These are phyloP conservation scores for Cordia subcordata DNA, from an alignment of 257 asterid species.

Conservation along the genomic window DNA sequence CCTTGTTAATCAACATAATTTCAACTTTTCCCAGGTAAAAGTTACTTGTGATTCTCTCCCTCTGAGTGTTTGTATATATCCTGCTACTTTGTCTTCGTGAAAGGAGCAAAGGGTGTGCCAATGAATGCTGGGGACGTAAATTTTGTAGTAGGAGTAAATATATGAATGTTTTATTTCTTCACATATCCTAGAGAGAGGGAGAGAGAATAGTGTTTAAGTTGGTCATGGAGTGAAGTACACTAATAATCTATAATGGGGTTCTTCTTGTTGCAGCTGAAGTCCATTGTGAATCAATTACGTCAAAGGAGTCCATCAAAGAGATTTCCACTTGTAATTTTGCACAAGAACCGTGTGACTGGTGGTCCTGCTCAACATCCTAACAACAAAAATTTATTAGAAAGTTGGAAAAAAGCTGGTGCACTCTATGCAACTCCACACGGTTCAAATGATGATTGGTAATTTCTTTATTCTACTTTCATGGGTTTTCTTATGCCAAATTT, in stretches of 20 bases:
- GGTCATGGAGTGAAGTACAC: not conserved
- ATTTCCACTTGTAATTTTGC: conserved; percentile 84
- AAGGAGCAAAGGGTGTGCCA: not conserved
- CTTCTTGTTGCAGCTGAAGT: conserved; percentile 44
- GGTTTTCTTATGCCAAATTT: not conserved
- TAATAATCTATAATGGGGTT: conserved; percentile 1
- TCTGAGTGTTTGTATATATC: not conserved
- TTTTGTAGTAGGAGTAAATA: not conserved
- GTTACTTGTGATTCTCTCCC: not conserved
- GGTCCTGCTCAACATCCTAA: conserved; percentile 79
- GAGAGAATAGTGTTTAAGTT: too few relatives aligned
- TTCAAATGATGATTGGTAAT: conserved; percentile 95
- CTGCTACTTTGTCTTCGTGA: not conserved
- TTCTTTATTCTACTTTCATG: not conserved
- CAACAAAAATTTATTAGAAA: conserved; percentile 68
- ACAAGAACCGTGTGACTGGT: conserved; percentile 60
- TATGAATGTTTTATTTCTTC: not conserved
- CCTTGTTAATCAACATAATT: conserved; percentile 43
- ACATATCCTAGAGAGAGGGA: not conserved
- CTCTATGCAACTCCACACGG: conserved; percentile 84
- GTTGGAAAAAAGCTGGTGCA: conserved; percentile 76
- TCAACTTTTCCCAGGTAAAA: conserved; percentile 58
- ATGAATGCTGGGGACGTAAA: not conserved
- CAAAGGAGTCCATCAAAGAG: conserved; percentile 59
- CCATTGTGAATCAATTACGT: conserved; percentile 52